Base-by-base conservation (phyloP, 441 rosid genomes). In the Cnidoscolus chayamansa region DNA sequence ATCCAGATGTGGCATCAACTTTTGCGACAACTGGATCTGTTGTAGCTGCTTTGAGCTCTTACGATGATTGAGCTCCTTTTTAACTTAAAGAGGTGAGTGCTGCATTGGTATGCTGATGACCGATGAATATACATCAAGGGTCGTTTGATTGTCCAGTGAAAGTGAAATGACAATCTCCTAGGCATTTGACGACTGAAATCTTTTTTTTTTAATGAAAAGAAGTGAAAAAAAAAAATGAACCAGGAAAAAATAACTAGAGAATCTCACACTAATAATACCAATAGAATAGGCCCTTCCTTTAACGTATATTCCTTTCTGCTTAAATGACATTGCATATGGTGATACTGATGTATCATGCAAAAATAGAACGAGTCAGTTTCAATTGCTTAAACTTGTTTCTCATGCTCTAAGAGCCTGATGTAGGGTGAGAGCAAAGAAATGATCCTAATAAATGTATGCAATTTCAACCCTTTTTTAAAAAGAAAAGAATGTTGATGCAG, bases 31-130 rank as follows among this genome's bases (percentile, higher is more conserved):
- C 95, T 0, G 99, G 97, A 64, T 86, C 97, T 0, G 91, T 93
- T 71, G 92, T 93, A 32, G 91, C 91, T 15, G 99, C 96, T 68
- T 86, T 93, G 75, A 95, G 92, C 81, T 61, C 90, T 70, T 90
- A 84, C 45, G 84, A 84, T 37, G 87, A 87, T 76, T 89, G 84
- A 86, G 80, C 70, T 68, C 72, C 60, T 25, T 53, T 12, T 19
- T 15, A 73, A 77, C 17, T 47, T 49, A 15, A 47, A 64, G 74
- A 83, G 85, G 85, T 85, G 70, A 74, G 84, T 63, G 70, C 15
- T 67, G 53, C 48, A 25, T 62, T 37, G 30, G 15, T 54, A 6
- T 17, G 50, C 40, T 9, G 13, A 61, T 7, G 64, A 40, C 40
- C 40, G 40, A 35, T 35, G 25, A 25, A 16, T 31, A 31, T 63